Base-by-base conservation (phyloP, 345 rosid genomes). In the Arabidopsis suecica region DNA sequence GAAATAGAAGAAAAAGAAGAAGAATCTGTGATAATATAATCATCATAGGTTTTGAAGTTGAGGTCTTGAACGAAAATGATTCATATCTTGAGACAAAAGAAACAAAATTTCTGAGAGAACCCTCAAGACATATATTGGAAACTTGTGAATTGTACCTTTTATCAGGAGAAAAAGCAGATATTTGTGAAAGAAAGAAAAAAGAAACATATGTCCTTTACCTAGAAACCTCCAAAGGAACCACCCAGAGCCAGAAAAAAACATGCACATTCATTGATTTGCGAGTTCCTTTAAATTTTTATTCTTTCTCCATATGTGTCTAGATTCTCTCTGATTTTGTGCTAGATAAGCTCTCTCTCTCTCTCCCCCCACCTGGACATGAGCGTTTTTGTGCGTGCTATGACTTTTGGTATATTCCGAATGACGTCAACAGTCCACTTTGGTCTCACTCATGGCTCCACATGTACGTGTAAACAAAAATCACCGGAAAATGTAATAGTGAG, bases 41-140 rank as follows among this genome's bases (percentile, higher is more conserved):
- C 83, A 47, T 84, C 88, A n/a, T 84, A 84, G 71, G 82, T 78
- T 6, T 83, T 82, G 44, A 86, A 92, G 65, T 42, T 1, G 47
- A n/a, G 3, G 32, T 84, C 84, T 1, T 86, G 96, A 59, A 84
- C 89, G 74, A 12, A 11, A 30, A 7, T 41, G n/a, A 32, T 56
- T 28, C 23, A 72, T 51, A 12, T 61, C 68, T 23, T 50, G 14
- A 5, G 13, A 7, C 8, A 16, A 3, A 71, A 7, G 5, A 53
- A 5, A 50, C 49, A 23, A 28, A 3, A 13, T 8, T 16, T 50
- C 0, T 7, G 9, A 8, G 59, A 40, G 54, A 51, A 30, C 2
- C 48, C 55, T 20, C 32, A 69, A 58, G 49, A 22, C 38, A 22
- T 8, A 28, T 28, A 36, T 36, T 2, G 9, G 38, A 36, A 7